Percentiles rank a stretch among this genome's conserved stretches.
Conservation (phyloP, 345 rosid genomes). For the Gossypium bickii region DNA sequence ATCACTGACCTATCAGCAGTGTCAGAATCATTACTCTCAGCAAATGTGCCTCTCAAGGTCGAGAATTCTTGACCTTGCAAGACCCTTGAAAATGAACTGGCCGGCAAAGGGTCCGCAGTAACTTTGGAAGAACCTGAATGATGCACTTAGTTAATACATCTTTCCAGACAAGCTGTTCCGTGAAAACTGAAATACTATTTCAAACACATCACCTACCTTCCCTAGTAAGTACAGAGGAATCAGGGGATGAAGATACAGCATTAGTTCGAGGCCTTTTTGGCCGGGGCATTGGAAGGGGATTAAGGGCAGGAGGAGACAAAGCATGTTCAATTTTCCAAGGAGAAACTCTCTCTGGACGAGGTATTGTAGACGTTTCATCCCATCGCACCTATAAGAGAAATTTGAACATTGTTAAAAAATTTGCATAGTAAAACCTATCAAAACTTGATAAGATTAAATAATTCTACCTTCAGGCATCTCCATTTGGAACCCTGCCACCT, state of each 20-base stretch:
- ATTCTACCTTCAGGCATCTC: constrained; percentile 74
- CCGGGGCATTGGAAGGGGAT: constrained; percentile 54
- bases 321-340: constrained; percentile 89
- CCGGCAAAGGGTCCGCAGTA: constrained; percentile 51
- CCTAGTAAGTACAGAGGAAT: constrained; percentile 52
- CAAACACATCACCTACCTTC: constrained; percentile 40
- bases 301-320: constrained; percentile 63
- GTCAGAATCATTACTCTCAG: constrained; percentile 46
- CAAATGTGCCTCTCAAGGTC: constrained; percentile 59
- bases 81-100: constrained; percentile 60
- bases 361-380: constrained; percentile 69
- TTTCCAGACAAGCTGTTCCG: not conserved
- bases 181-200: not conserved
- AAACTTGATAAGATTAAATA: not conserved
- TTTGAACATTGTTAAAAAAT: not conserved
- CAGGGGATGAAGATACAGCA: constrained; percentile 46
- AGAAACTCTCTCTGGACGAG: constrained; percentile 80
- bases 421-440: not conserved
- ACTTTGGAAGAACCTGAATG: constrained; percentile 39
- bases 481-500: constrained; percentile 73
- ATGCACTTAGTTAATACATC: not conserved
- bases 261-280: constrained; percentile 58
- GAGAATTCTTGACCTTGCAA: constrained; percentile 75
- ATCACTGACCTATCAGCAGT: constrained; percentile 48
- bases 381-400: constrained; percentile 58